Base-by-base conservation (phyloP, 2,329 filamentous ascomycete genomes). In the Aspergillus brasiliensis region DNA sequence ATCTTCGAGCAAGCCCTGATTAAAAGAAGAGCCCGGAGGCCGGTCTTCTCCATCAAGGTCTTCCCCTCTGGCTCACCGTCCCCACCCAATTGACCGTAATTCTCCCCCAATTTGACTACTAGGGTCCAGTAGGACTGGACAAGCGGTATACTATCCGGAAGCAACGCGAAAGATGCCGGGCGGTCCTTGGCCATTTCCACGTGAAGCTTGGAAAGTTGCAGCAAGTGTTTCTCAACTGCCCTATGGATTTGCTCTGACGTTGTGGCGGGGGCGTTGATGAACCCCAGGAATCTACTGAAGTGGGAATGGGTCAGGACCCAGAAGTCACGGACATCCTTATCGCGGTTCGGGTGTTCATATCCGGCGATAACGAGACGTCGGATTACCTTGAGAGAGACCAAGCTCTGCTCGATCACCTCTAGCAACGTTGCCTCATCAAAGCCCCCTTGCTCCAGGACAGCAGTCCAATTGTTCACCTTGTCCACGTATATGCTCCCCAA, bases 171-270 rank as follows among this genome's bases (percentile, higher is more conserved):
- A 57, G 92, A 91, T 3, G 90, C 88, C 1, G 93, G 88, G 73
- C 97, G 92, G 5, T 82, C 79, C 52, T 86, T 86, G 1, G 91
- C 87, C 88, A 98, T 94, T 58, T 92, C 88, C 40, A 96, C 83
- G 73, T 98, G 95, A 3, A 99, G 81, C 76, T 98, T 99, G 3
- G 93, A 88, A 52, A 98, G 88, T 71, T 98, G 93, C 44, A 97
- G 78, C 2, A 97, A 81, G 71, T 97, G 93, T 72, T 92, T 96
- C 65, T 91, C 90, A n/a, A 96, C 80, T 23, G 89, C 72, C 37
- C 83, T 84, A 60, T 85, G 84, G 23, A 87, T 83, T 3, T 78
- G 75, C 3, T 78, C 73, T 1, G 81, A 74, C 1, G 88, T 77
- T 2, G 85, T 77, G n/a, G 82, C 82, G 52, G 86, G 82, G 44